Percentiles rank a stretch among this genome's conserved stretches.
Conservation (phyloP, 345 rosid species). For the Eucalyptus sp. region DNA sequence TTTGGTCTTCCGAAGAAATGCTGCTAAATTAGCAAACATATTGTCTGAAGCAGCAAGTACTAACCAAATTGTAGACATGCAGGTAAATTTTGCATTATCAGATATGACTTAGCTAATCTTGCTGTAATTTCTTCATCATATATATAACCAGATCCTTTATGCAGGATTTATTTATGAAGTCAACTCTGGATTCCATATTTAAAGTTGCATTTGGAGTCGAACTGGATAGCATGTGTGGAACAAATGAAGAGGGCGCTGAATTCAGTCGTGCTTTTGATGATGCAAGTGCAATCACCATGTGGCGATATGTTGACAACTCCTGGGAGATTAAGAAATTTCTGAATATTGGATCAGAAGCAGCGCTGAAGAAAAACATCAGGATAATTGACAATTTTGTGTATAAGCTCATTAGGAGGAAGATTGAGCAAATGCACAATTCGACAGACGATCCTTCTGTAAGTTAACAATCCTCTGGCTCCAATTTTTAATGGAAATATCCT, state of each 20-base stretch:
- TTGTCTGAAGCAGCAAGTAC: conserved; percentile 16
- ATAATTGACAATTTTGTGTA: conserved; percentile 31
- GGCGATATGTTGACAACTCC: conserved; percentile 39
- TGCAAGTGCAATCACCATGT: conserved; percentile 34
- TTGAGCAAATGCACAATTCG: conserved; percentile 14
- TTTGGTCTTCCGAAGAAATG: conserved; percentile 22
- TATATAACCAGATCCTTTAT: not conserved
- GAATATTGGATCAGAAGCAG: conserved; percentile 50
- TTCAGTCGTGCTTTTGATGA: conserved; percentile 49
- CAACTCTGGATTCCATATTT: conserved; percentile 52
- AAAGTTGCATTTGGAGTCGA: conserved; percentile 52
- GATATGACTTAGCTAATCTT: not conserved
- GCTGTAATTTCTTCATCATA: not conserved
- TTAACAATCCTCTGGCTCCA: not conserved
- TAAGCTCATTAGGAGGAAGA: conserved; percentile 35
- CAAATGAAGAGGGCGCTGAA: conserved; percentile 21
- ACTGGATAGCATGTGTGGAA: conserved; percentile 38
- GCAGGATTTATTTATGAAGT: conserved; percentile 52
- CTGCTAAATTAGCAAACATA: conserved; percentile 12
- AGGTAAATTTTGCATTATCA: conserved; percentile 5
- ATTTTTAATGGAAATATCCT: not conserved
- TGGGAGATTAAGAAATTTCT: conserved; percentile 44
- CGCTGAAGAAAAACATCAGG: conserved; percentile 21
- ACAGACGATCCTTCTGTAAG: conserved; percentile 26
- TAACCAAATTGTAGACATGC: conserved; percentile 15